Evolutionary conservation across 495 filamentous ascomycete genomes (phyloP).

Genomic region (Aspergillus leporis): DNA sequence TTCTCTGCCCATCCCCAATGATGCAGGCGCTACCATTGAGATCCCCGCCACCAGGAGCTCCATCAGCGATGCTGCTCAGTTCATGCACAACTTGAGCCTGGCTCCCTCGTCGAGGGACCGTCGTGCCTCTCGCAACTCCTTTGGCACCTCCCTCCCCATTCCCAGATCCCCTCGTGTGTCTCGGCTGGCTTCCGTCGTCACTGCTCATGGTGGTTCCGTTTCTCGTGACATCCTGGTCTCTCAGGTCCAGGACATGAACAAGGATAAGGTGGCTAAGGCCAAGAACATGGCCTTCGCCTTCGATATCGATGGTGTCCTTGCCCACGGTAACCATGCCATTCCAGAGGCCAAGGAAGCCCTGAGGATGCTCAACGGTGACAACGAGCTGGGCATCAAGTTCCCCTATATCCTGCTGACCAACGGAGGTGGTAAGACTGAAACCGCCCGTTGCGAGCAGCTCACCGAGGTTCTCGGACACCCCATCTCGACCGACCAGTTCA

Average conservation of each 20-base stretch:
- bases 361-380: slow-evolving; percentile 82
- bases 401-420: slow-evolving; percentile 95
- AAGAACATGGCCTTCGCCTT: slow-evolving; percentile 85
- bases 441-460: slow-evolving; percentile 78
- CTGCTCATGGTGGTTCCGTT: slow-evolving; percentile 44
- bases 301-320: slow-evolving; percentile 88
- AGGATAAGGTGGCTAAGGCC: slow-evolving; percentile 64
- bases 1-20: slow-evolving; percentile 50
- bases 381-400: slow-evolving; percentile 80
- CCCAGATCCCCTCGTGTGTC: slow-evolving; percentile 70
- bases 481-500: slow-evolving; percentile 85
- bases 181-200: slow-evolving; percentile 58
- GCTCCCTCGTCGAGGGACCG: slow-evolving; percentile 66
- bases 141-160: slow-evolving; percentile 75
- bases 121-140: slow-evolving; percentile 74
- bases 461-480: slow-evolving; percentile 68
- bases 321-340: slow-evolving; percentile 77
- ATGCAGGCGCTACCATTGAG: slow-evolving; percentile 60
- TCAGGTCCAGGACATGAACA: slow-evolving; percentile 69
- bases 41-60: slow-evolving; percentile 70
- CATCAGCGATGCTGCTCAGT: slow-evolving; percentile 65
- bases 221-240: slow-evolving; percentile 71
- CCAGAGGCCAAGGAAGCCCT: slow-evolving; percentile 82
- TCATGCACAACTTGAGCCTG: slow-evolving; percentile 73
- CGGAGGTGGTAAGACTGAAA: slow-evolving; percentile 87